Evolutionary conservation across 73 alveolate species (phyloP).

Genomic region (Paramecium pentaurelia): DNA sequence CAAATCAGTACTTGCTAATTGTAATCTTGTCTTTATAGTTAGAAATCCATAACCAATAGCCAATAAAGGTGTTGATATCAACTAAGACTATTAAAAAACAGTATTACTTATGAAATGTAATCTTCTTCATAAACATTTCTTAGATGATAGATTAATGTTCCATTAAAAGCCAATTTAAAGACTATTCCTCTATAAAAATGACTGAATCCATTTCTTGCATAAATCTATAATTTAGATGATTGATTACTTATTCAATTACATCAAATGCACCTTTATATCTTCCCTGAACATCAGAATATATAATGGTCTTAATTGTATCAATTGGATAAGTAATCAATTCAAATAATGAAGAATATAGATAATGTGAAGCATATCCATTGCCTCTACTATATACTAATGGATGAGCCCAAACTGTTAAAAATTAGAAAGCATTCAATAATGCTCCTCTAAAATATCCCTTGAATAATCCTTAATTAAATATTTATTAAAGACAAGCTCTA

Average conservation of each 20-base stretch:
- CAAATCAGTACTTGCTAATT: conserved; percentile 51
- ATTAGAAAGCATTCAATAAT: conserved; percentile 32
- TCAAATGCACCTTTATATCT: conserved; percentile 54
- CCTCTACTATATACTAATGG: conserved; percentile 42
- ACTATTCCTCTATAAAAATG: conserved; percentile 32
- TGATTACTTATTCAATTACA: conserved; percentile 19
- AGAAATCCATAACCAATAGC: conserved; percentile 54
- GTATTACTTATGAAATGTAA: neutral
- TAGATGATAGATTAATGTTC: conserved; percentile 44
- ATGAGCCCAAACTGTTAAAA: conserved; percentile 37
- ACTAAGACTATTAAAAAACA: neutral
- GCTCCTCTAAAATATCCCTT: conserved; percentile 65
- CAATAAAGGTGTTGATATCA: conserved; percentile 11
- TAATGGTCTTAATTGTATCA: conserved; percentile 53
- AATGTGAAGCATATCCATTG: conserved; percentile 27
- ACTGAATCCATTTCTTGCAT: conserved; percentile 33
- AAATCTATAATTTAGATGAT: neutral
- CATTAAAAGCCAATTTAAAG: conserved; percentile 38
- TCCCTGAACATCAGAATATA: conserved; percentile 39
- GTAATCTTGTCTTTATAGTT: conserved; percentile 27
- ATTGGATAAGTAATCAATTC: conserved; percentile 51
- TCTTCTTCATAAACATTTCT: conserved; percentile 52
- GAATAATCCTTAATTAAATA: conserved; percentile 55
- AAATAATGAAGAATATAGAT: conserved; percentile 3
- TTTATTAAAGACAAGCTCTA: conserved; percentile 45